These are phyloP conservation scores for Aspergillus sparsus DNA, from an alignment of 495 filamentous ascomycete genomes.

Conservation along the genomic window DNA sequence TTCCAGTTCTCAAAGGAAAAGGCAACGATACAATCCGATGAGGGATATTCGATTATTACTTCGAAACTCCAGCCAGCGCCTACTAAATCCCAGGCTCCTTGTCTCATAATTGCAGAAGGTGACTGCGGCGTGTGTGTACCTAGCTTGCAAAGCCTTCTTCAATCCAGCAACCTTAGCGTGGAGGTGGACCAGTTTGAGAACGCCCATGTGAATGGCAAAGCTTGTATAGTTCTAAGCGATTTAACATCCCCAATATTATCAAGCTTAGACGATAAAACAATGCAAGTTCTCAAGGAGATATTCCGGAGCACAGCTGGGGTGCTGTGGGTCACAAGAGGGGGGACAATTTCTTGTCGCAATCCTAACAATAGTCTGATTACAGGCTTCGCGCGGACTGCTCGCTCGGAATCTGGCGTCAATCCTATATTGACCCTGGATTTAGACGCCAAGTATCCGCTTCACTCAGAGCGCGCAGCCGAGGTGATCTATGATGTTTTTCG, in stretches of 20 bases:
- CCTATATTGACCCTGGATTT: slow-evolving; percentile 35
- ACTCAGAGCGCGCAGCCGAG: not conserved
- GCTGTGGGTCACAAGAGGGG: slow-evolving; percentile 34
- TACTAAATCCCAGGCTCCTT: not conserved
- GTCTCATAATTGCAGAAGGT: slow-evolving; percentile 23
- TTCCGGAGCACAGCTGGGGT: slow-evolving; percentile 27
- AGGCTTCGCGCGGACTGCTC: slow-evolving; percentile 37
- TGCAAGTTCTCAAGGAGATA: slow-evolving; percentile 27
- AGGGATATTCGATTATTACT: not conserved
- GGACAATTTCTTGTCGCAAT: slow-evolving; percentile 14
- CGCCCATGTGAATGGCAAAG: slow-evolving; percentile 18
- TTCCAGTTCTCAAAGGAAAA: not conserved
- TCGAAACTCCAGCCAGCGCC: not conserved
- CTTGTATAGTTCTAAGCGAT: slow-evolving; percentile 32
- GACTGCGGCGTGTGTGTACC: not conserved
- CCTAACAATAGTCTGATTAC: slow-evolving; percentile 28
- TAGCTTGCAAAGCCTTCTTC: slow-evolving; percentile 8
- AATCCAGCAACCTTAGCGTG: not conserved
- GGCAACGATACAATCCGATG: not conserved
- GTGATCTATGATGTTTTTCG: slow-evolving; percentile 23
- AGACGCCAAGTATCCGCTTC: slow-evolving; percentile 16
- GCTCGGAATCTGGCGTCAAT: slow-evolving; percentile 31
- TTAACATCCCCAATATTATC: slow-evolving; percentile 13
- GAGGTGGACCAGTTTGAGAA: slow-evolving; percentile 12
- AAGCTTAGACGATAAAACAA: not conserved